A percentile compares a stretch with the other conserved stretches of the same genome.
Conservation (phyloP, 257 asterid species). For the Gardenia jasminoides region DNA sequence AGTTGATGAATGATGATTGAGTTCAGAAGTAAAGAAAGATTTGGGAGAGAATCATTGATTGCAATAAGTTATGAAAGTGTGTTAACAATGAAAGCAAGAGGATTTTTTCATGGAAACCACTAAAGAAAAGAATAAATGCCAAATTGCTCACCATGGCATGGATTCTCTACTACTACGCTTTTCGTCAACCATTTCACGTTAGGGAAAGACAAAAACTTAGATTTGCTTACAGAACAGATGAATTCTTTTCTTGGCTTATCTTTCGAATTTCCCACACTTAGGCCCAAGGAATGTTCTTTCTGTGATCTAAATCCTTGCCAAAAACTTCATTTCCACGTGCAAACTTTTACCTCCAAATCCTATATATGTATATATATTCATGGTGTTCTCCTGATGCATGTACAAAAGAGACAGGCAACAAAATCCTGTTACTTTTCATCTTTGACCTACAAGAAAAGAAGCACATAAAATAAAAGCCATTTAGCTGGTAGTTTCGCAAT, state of each 20-base stretch:
- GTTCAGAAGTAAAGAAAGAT: neutral
- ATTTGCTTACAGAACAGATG: conserved; percentile 25
- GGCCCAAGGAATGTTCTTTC: conserved; percentile 65
- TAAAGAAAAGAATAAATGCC: conserved; percentile 35
- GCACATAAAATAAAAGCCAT: neutral
- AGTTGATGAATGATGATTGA: neutral
- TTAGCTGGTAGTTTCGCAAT: neutral
- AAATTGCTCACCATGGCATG: neutral
- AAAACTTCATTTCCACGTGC: conserved; percentile 40
- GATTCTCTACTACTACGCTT: conserved; percentile 17
- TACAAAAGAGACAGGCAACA: conserved; percentile 17
- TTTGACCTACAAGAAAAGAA: neutral
- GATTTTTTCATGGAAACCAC: neutral
- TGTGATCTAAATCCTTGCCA: conserved; percentile 21
- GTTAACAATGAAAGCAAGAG: neutral
- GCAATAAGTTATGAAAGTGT: neutral
- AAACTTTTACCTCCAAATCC: conserved; percentile 27
- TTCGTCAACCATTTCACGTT: conserved; percentile 29
- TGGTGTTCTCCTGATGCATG: neutral
- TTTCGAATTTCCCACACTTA: conserved; percentile 41
- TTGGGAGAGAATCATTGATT: neutral
- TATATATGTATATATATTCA: neutral
- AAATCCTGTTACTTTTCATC: conserved; percentile 9
- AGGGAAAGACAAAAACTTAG: conserved; percentile 23
- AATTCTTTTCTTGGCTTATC: conserved; percentile 55